Conservation (phyloP, 257 asterid genomes). For the Fraxinus cuspidata region DNA sequence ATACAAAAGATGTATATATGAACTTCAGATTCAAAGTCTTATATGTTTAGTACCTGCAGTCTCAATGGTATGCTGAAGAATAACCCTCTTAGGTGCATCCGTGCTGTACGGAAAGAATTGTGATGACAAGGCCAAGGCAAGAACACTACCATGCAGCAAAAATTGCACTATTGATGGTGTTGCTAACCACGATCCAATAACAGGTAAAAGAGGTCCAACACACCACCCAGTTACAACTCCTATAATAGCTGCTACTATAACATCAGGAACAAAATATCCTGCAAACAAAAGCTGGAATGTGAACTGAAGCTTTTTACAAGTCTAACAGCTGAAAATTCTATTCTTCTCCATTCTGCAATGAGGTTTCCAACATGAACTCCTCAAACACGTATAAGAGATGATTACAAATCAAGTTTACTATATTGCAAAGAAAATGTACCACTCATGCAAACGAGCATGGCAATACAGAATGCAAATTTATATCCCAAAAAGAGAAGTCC, state of each 20-base stretch:
- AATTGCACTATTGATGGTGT: conserved; percentile 57
- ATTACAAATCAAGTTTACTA: conserved; percentile 19
- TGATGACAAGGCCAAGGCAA: conserved; percentile 81
- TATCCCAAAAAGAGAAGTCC: conserved; percentile 14
- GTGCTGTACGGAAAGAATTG: conserved; percentile 94
- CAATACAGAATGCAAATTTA: conserved; percentile 1
- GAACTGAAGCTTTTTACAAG: conserved; percentile 21
- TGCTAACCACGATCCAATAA: conserved; percentile 78
- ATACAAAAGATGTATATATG: conserved; percentile 7
- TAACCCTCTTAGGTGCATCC: conserved; percentile 92
- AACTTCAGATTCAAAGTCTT: conserved; percentile 4
- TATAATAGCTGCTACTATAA: conserved; percentile 68
- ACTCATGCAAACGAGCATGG: not conserved
- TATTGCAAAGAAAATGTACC: conserved; percentile 14
- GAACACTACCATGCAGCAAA: conserved; percentile 69
- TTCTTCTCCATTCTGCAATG: not conserved
- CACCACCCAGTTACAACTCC: conserved; percentile 95
- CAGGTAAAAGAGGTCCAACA: conserved; percentile 85
- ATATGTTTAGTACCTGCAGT: conserved; percentile 58
- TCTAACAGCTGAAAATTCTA: not conserved
- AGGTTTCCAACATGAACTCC: conserved; percentile 2
- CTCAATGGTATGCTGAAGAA: conserved; percentile 80
- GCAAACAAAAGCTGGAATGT: conserved; percentile 34
- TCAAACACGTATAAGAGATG: not conserved
- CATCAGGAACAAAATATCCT: conserved; percentile 90